These are phyloP conservation scores for Suillus clintonianus DNA, from an alignment of 768 basidiomycete genomes.

Conservation along the genomic window DNA sequence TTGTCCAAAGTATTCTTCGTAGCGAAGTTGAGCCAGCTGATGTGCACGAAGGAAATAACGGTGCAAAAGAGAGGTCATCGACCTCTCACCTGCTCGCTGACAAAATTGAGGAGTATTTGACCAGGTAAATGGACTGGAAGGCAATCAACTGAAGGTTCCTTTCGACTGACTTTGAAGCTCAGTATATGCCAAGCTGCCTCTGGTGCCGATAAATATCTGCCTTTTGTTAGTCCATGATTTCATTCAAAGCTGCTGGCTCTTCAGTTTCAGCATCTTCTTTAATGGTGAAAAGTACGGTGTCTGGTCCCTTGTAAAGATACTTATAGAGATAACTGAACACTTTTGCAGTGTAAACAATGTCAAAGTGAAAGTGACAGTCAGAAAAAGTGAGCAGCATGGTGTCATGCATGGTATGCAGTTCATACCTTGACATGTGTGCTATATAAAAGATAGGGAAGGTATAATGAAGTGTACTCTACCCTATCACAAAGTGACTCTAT, in stretches of 20 bases:
- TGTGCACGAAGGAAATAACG: conserved; percentile 19
- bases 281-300: not conserved
- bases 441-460: no score
- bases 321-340: conserved; percentile 43
- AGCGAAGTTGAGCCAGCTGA: not conserved
- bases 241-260: conserved; percentile 27
- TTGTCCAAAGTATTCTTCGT: not conserved
- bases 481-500: no score
- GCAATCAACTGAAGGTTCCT: conserved; percentile 34
- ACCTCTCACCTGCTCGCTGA: not conserved
- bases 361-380: conserved; percentile 40
- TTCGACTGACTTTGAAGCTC: conserved; percentile 36
- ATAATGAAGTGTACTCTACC: no score
- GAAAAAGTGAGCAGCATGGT: conserved; percentile 28
- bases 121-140: conserved; percentile 35
- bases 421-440: no score
- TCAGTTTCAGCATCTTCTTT: no score
- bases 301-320: conserved; percentile 37
- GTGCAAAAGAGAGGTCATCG: conserved; percentile 15
- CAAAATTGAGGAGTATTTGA: conserved; percentile 23
- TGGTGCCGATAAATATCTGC: conserved; percentile 33
- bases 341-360: conserved; percentile 28
- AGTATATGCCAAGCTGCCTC: conserved; percentile 39
- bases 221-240: conserved; percentile 39
- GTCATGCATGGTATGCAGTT: no score